phyloP scores from a whole-genome alignment of 768 basidiomycete species.

The Mycena alexandri region DNA sequence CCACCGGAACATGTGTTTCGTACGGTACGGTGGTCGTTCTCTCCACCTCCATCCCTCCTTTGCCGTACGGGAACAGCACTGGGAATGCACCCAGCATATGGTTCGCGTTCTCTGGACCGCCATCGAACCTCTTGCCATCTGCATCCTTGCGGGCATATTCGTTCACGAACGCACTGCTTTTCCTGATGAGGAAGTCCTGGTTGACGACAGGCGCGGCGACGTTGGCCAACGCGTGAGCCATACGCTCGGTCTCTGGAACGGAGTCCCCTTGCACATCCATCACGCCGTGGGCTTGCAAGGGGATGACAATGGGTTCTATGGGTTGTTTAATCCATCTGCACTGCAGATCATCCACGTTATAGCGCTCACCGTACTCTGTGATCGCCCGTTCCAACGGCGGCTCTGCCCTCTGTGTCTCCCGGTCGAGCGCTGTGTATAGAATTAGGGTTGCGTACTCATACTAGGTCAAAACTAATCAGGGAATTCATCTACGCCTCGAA shows the following conservation, averaged over 20 bases:
- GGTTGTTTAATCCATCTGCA: background rate
- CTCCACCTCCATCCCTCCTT: slow-evolving; percentile 48
- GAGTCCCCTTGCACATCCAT: slow-evolving; percentile 8
- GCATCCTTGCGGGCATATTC: slow-evolving; percentile 42
- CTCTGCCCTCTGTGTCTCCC: too few relatives aligned
- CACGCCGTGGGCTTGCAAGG: slow-evolving; percentile 5
- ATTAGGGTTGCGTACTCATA: too few relatives aligned
- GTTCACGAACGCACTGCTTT: slow-evolving; percentile 43
- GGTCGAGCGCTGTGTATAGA: too few relatives aligned
- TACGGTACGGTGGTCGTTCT: slow-evolving; percentile 40
- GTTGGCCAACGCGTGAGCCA: slow-evolving; percentile 21
- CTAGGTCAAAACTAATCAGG: background rate
- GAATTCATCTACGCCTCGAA: background rate
- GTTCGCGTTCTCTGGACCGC: slow-evolving; percentile 42
- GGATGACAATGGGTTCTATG: background rate
- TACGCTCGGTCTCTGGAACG: background rate
- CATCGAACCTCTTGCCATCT: slow-evolving; percentile 32
- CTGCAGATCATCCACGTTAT: background rate
- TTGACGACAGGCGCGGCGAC: background rate
- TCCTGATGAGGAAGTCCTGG: slow-evolving; percentile 26
- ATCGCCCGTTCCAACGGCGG: too few relatives aligned
- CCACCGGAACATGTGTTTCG: slow-evolving; percentile 47
- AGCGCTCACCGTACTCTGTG: background rate
- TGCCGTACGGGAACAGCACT: slow-evolving; percentile 54
- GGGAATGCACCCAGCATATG: slow-evolving; percentile 46